Evolutionary conservation across 768 basidiomycete species (phyloP).

Genomic region (Pleurotus ostreatus): DNA sequence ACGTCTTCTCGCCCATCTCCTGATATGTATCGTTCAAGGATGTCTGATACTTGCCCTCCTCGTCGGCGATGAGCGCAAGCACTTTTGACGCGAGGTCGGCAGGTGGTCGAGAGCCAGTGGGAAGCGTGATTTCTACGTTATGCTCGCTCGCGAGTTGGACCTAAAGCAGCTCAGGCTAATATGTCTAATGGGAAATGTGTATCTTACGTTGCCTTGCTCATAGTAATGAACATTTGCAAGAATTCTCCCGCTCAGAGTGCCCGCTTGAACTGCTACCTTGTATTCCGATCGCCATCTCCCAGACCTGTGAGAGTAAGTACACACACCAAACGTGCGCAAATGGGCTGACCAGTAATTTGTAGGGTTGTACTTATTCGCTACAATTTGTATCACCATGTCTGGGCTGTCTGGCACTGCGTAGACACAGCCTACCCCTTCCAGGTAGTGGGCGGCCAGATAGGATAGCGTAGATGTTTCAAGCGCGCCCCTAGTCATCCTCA

Average conservation of each 20-base stretch:
- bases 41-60: conserved; percentile 76
- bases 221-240: conserved; percentile 92
- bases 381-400: conserved; percentile 71
- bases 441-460: conserved; percentile 81
- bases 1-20: conserved; percentile 90
- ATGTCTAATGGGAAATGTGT: not conserved
- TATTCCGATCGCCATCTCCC: conserved; percentile 95
- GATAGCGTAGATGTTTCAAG: conserved; percentile 63
- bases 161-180: conserved; percentile 31
- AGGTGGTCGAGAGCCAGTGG: conserved; percentile 50
- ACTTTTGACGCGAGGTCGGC: conserved; percentile 61
- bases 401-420: conserved; percentile 49
- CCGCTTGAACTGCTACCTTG: conserved; percentile 59
- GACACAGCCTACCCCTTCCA: conserved; percentile 72
- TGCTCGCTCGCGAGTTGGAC: conserved; percentile 87
- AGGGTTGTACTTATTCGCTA: conserved; percentile 96
- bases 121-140: conserved; percentile 58
- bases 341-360: conserved; percentile 78
- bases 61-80: conserved; percentile 75
- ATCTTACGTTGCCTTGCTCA: conserved; percentile 88
- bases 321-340: not conserved
- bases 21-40: conserved; percentile 80
- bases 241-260: conserved; percentile 66
- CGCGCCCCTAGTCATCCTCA: conserved; percentile 43
- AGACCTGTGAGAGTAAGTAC: conserved; percentile 51